Base-by-base conservation (phyloP, 495 filamentous ascomycete genomes). In the Apodospora peruviana region DNA sequence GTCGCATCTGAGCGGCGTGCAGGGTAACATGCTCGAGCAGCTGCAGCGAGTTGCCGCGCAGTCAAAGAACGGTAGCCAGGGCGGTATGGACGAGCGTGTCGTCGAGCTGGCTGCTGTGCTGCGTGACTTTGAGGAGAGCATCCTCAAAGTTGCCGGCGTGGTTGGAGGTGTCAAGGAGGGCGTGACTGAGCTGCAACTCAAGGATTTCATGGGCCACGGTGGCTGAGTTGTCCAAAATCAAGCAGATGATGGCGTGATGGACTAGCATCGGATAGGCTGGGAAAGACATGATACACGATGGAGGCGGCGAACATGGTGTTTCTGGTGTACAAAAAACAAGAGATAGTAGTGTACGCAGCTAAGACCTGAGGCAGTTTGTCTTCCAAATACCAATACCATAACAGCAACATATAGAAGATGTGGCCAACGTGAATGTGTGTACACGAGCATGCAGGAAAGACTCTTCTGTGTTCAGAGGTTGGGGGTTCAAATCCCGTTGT, bases 51-150 rank as follows among this genome's bases (percentile, higher is more conserved):
- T 86, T 59, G 72, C 82, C 44, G 75, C 78, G 22, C 56, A 59
- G 51, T 75, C 72, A 41, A 73, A 72, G 52, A 78, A 71, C 48
- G 76, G 73, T 1, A 52, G 64, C 3, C 61, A 70, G 21, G 67
- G 58, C 12, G 62, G 52, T 40, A 59, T 52, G 48, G 73, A 64
- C 55, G 71, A 64, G 69, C 63, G 56, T 50, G 69, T 69, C 5
- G 47, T 65, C 24, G 74, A 76, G 60, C 70, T 94, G 24, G 80
- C 80, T 7, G 80, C 72, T 3, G 86, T 86, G 40, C 70, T 94
- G 45, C 72, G 78, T 46, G 87, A 89, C 53, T 88, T 94, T 51
- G 88, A 93, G 70, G 75, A 80, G 48, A 81, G 86, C 23, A 88
- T 94, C 48, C 62, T 90, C 42, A 79, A 83, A 40, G 86, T 91